These are phyloP conservation scores for Fusarium dimerum DNA, from an alignment of 2,329 filamentous ascomycete species.

Conservation along the genomic window DNA sequence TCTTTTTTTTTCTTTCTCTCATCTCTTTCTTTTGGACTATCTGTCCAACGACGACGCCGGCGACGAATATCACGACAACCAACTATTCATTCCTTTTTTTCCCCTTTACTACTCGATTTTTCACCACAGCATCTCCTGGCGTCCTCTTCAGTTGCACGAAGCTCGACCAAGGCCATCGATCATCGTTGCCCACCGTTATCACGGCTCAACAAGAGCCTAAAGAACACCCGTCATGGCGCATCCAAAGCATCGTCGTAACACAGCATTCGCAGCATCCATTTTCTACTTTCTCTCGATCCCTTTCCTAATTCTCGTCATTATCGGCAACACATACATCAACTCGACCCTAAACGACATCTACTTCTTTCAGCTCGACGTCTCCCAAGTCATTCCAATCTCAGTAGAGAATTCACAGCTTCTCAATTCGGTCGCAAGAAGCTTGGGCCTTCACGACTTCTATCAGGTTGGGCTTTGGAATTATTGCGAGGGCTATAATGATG, in stretches of 20 bases:
- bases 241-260: conserved; percentile 49
- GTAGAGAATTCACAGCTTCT: conserved; percentile 74
- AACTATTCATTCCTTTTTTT: background rate
- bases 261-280: conserved; percentile 64
- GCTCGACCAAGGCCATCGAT: too few relatives aligned
- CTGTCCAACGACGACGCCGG: too few relatives aligned
- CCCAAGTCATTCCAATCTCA: conserved; percentile 74
- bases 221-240: conserved; percentile 15
- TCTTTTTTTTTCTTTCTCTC: too few relatives aligned
- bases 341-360: conserved; percentile 69
- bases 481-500: conserved; percentile 79
- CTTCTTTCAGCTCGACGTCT: conserved; percentile 82
- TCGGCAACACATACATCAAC: conserved; percentile 70
- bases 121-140: background rate
- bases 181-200: background rate
- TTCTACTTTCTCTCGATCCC: conserved; percentile 74
- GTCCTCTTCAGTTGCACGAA: too few relatives aligned
- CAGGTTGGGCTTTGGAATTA: conserved; percentile 90
- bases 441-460: conserved; percentile 93
- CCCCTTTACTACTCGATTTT: background rate
- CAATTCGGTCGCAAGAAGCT: conserved; percentile 82
- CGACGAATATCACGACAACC: background rate
- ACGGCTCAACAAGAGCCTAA: background rate
- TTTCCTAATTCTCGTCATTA: conserved; percentile 77
- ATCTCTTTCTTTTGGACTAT: too few relatives aligned